These are phyloP conservation scores for Aaosphaeria pasadenensis DNA, from an alignment of 2,329 filamentous ascomycete genomes.

Conservation along the genomic window DNA sequence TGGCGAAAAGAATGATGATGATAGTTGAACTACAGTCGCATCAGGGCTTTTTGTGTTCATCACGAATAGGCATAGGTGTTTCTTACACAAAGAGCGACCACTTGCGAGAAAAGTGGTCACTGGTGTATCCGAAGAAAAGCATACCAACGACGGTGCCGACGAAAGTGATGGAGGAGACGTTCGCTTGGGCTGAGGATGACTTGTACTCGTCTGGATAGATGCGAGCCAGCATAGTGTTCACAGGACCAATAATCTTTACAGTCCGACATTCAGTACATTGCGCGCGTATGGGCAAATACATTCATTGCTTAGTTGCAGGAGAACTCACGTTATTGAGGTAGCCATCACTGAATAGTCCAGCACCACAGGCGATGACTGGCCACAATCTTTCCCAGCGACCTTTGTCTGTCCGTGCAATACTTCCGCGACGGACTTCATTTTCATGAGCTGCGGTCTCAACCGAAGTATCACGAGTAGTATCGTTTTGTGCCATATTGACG, in stretches of 20 bases:
- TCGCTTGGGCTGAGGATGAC: conserved; percentile 66
- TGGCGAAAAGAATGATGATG: conserved; percentile 82
- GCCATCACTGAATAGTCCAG: conserved; percentile 86
- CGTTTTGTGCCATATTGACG: no score
- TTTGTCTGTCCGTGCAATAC: conserved; percentile 29
- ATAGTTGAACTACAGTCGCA: conserved; percentile 59
- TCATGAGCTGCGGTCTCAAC: no score
- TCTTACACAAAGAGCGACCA: conserved; percentile 66
- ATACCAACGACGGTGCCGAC: conserved; percentile 82
- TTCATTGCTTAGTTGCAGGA: neutral
- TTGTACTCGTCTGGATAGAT: conserved; percentile 71
- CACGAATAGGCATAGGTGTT: neutral
- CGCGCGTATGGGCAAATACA: no score
- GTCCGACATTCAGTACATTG: no score
- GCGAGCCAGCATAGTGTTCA: conserved; percentile 69
- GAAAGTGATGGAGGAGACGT: conserved; percentile 80
- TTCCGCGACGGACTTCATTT: conserved; percentile 14
- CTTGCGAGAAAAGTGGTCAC: conserved; percentile 81
- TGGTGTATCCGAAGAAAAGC: conserved; percentile 74
- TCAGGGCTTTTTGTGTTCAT: neutral
- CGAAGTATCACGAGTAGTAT: no score
- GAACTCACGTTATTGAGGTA: conserved; percentile 79
- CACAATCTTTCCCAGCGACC: conserved; percentile 49
- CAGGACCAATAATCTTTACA: conserved; percentile 75
- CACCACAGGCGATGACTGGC: conserved; percentile 84